phyloP scores from a whole-genome alignment of 768 basidiomycete genomes.

The Boletus bicolor region DNA sequence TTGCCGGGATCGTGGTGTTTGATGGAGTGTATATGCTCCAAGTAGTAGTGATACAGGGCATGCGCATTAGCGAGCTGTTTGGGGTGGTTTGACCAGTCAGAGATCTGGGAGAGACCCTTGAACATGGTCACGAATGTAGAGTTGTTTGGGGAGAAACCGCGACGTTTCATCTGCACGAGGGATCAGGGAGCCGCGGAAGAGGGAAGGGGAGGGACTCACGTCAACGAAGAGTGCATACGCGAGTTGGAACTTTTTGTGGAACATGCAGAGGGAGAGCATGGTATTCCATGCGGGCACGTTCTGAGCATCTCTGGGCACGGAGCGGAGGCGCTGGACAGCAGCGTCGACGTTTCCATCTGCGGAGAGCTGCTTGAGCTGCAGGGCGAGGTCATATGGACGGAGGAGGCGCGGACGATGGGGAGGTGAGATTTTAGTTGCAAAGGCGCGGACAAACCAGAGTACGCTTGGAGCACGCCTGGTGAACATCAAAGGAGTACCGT shows the following conservation, averaged over 20 bases:
- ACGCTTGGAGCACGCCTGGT: slow-evolving; percentile 1
- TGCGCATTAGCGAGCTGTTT: slow-evolving; percentile 64
- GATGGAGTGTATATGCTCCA: slow-evolving; percentile 47
- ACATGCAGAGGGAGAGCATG: slow-evolving; percentile 63
- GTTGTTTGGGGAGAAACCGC: slow-evolving; percentile 67
- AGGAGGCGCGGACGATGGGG: slow-evolving; percentile 37
- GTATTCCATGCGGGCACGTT: slow-evolving; percentile 80
- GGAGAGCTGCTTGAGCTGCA: slow-evolving; percentile 56
- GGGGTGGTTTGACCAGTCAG: slow-evolving; percentile 54
- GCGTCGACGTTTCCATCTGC: slow-evolving; percentile 53
- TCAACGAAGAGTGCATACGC: slow-evolving; percentile 68
- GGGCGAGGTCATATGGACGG: slow-evolving; percentile 60
- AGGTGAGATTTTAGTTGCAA: not conserved
- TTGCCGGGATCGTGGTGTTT: slow-evolving; percentile 47
- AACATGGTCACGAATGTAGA: slow-evolving; percentile 72
- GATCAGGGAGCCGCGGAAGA: slow-evolving; percentile 14
- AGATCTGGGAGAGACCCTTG: slow-evolving; percentile 56
- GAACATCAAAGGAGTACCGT: slow-evolving; percentile 17
- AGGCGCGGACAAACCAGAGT: slow-evolving; percentile 1
- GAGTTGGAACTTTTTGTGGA: slow-evolving; percentile 52
- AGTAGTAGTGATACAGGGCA: slow-evolving; percentile 56
- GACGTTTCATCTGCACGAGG: slow-evolving; percentile 70
- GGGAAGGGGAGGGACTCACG: slow-evolving; percentile 38
- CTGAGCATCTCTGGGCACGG: slow-evolving; percentile 67
- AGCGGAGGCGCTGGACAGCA: slow-evolving; percentile 66